These are phyloP conservation scores for Physaria fendleri DNA, from an alignment of 345 rosid genomes.

Conservation along the genomic window DNA sequence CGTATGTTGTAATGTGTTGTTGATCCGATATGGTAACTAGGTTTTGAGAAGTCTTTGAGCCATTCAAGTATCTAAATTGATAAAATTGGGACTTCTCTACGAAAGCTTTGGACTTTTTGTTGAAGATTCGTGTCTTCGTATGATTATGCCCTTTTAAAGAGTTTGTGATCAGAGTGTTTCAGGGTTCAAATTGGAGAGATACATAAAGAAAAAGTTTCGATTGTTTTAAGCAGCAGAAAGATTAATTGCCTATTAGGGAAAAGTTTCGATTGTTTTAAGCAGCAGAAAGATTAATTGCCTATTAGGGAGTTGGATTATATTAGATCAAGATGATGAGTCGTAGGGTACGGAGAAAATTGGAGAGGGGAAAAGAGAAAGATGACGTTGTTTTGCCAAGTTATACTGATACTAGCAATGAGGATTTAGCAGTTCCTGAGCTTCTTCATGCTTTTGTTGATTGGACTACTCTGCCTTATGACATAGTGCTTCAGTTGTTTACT, in stretches of 20 bases:
- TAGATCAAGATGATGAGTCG: conserved; percentile 53
- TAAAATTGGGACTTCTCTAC: neutral
- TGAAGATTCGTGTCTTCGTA: conserved; percentile 8
- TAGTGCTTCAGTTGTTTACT: conserved; percentile 60
- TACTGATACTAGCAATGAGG: conserved; percentile 46
- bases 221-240: too few relatives aligned
- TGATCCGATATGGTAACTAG: conserved; percentile 10
- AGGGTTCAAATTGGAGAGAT: neutral
- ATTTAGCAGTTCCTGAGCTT: conserved; percentile 28
- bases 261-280: too few relatives aligned
- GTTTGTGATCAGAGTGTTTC: neutral
- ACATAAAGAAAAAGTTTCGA: neutral
- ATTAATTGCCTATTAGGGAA: too few relatives aligned
- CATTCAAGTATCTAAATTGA: neutral
- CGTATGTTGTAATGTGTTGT: conserved; percentile 10
- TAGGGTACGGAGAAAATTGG: conserved; percentile 68
- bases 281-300: too few relatives aligned
- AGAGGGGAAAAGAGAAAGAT: conserved; percentile 53
- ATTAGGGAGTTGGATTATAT: neutral
- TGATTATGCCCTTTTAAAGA: neutral
- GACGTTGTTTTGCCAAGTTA: conserved; percentile 40
- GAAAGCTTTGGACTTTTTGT: conserved; percentile 13
- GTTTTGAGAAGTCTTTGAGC: conserved; percentile 7
- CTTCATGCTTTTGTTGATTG: conserved; percentile 46
- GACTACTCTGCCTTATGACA: conserved; percentile 69